These are phyloP conservation scores for Cinnamomum chago DNA, from an alignment of 164 flowering plant species.

Conservation along the genomic window DNA sequence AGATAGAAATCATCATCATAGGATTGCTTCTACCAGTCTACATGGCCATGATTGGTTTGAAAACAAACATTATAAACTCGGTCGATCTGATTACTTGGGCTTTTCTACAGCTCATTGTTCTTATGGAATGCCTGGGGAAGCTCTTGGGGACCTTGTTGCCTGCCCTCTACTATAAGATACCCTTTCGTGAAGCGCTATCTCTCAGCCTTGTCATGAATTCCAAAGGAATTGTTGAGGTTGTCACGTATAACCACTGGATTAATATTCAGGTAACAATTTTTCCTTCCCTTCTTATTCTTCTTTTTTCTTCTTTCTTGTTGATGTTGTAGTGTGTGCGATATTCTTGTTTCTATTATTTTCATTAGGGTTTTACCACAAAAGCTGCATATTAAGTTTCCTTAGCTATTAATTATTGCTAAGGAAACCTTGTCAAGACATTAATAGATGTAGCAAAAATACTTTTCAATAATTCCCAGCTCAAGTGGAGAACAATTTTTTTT, in stretches of 20 bases:
- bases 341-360: too few species aligned
- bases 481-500: too few species aligned
- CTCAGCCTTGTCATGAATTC: slow-evolving; percentile 49
- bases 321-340: too few species aligned
- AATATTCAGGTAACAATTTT: slow-evolving; percentile 34
- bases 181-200: slow-evolving; percentile 39
- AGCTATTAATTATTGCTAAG: too few species aligned
- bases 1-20: slow-evolving; percentile 37
- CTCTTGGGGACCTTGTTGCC: slow-evolving; percentile 22
- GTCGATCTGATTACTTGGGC: slow-evolving; percentile 22
- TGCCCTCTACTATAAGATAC: slow-evolving; percentile 31
- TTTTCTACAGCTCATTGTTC: slow-evolving; percentile 27
- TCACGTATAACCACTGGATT: slow-evolving; percentile 43
- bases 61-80: slow-evolving; percentile 28
- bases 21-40: slow-evolving; percentile 53
- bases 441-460: too few species aligned
- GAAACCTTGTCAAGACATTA: too few species aligned
- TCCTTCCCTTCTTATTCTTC: not conserved
- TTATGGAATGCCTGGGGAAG: slow-evolving; percentile 29
- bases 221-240: slow-evolving; percentile 61
- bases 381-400: too few species aligned
- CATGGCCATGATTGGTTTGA: slow-evolving; percentile 38
- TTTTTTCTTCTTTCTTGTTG: too few species aligned
- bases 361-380: not conserved
- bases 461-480: too few species aligned